Evolutionary conservation across 441 rosid genomes (phyloP).

Genomic region (Pelargonium exstipulatum): DNA sequence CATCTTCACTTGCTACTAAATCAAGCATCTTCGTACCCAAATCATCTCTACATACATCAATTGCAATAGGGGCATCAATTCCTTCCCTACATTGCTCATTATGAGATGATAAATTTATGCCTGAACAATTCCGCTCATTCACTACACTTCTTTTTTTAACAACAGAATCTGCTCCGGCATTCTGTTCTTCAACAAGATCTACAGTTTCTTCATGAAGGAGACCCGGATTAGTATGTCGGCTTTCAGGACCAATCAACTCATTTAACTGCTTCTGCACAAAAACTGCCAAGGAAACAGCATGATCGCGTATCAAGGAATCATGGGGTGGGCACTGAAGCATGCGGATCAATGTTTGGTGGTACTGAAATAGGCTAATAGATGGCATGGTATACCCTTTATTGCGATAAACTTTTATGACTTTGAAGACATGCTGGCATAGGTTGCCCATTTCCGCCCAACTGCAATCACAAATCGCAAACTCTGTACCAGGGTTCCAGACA

Average conservation of each 20-base stretch:
- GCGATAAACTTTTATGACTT: constrained; percentile 45
- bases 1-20: constrained; percentile 3
- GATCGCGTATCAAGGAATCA: constrained; percentile 45
- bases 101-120: constrained; percentile 18
- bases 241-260: constrained; percentile 26
- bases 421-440: constrained; percentile 48
- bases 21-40: constrained; percentile 17
- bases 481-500: constrained; percentile 57
- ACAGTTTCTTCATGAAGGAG: constrained; percentile 18
- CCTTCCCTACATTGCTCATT: constrained; percentile 12
- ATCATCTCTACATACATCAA: constrained; percentile 12
- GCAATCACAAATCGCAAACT: constrained; percentile 49
- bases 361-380: constrained; percentile 34
- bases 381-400: constrained; percentile 43
- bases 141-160: constrained; percentile 20
- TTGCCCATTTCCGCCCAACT: constrained; percentile 42
- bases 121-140: constrained; percentile 14
- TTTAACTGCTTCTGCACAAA: constrained; percentile 52
- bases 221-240: constrained; percentile 17
- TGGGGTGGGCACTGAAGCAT: constrained; percentile 44
- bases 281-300: constrained; percentile 53
- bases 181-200: constrained; percentile 20
- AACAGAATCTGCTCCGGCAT: constrained; percentile 10
- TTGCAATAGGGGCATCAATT: constrained; percentile 16
- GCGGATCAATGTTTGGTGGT: constrained; percentile 37